These are phyloP conservation scores for Cnidoscolus chayamansa DNA, from an alignment of 441 rosid species.

Conservation along the genomic window DNA sequence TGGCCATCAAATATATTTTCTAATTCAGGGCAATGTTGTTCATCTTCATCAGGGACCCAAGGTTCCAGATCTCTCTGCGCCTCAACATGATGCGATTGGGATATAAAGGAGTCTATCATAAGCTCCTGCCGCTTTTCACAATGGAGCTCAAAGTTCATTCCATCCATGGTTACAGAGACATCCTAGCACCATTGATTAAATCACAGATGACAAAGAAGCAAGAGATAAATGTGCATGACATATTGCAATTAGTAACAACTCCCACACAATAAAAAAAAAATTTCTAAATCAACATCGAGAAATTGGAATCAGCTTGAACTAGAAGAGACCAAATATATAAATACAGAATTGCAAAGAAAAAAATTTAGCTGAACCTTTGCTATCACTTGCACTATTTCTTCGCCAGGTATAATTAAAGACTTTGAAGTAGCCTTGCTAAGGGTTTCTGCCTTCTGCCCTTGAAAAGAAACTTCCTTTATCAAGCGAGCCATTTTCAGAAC, in stretches of 20 bases:
- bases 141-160: constrained; percentile 47
- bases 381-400: constrained; percentile 85
- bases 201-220: constrained; percentile 3
- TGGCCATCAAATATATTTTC: constrained; percentile 67
- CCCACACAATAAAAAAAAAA: too few species aligned
- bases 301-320: not conserved
- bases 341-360: constrained; percentile 3
- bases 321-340: constrained; percentile 2
- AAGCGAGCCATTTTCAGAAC: constrained; percentile 83
- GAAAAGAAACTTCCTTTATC: constrained; percentile 57
- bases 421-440: constrained; percentile 67
- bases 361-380: constrained; percentile 64
- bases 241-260: too few species aligned
- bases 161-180: constrained; percentile 65
- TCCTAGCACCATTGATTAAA: constrained; percentile 48
- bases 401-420: constrained; percentile 66
- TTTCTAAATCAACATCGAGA: not conserved
- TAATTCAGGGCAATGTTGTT: constrained; percentile 56
- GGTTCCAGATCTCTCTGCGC: constrained; percentile 67
- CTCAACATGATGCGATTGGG: constrained; percentile 55
- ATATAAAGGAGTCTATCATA: constrained; percentile 74
- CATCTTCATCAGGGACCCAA: constrained; percentile 83
- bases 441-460: constrained; percentile 59
- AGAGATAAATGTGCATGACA: not conserved
- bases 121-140: constrained; percentile 59